Evolutionary conservation across 805 yeast genomes (phyloP), one percentile per base, ranked within the genome.

Genomic region (Pichia membranifaciens): DNA sequence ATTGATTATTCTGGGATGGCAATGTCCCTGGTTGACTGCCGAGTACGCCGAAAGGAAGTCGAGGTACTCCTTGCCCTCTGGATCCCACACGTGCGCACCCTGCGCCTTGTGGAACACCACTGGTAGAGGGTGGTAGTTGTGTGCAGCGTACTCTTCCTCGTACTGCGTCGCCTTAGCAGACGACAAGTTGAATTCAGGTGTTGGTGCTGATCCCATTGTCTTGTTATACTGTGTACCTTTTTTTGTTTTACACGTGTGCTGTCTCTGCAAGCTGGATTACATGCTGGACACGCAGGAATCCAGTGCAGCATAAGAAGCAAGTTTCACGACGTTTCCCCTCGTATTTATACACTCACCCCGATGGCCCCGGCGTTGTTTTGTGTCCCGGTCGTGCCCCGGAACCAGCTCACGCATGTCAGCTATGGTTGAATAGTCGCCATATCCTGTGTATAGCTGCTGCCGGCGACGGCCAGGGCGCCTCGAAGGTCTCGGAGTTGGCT

Each of bases 11-110:
- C 86, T 82, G 48, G 98, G 97, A 66, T 91, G 98, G 66, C 97
- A 90, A 66, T 91, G 98, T 50, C 98, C 98, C 69, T 91, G 97
- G 72, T 91, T 91, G 31, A 91, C 96, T 5, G 98, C 98, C 23
- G 96, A 88, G 69, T 91, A 91, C 12, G 97, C 97, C 16, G 95
- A 84, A 51, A 91, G 71, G 62, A 91, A 91, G 67, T 91, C 98
- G 54, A 91, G 72, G 67, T 90, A 91, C 64, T 89, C 90, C 35
- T 83, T 87, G 54, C 96, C 97, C 69, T 91, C 98, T 7, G 97
- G 96, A 66, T 91, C 98, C 96, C 96, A 91, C 20, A 91, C 96
- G 55, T 87, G 84, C 23, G 96, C 96, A 43, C 98, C 98, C 50
- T 65, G 54, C 15, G 96, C 98, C 60, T 75, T 81, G 59, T 85